Evolutionary conservation across 2,329 filamentous ascomycete genomes (phyloP).

Genomic region (Trichophaea hybrida): DNA sequence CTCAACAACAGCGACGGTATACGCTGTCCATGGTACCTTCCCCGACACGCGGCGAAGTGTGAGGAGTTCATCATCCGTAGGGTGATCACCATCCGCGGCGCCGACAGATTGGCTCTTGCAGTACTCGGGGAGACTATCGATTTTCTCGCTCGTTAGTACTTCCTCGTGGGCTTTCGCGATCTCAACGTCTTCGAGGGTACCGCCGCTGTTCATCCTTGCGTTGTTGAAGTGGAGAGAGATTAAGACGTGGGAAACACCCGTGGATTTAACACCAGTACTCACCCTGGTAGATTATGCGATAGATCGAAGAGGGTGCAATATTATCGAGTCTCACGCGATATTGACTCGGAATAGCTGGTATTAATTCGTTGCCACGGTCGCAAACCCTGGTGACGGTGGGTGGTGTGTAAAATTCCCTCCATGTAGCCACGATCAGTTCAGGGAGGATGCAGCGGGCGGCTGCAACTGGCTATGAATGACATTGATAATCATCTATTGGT

Average conservation of each 20-base stretch:
- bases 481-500: no score
- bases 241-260: neutral
- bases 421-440: no score
- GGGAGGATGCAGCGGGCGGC: no score
- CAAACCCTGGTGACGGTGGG: no score
- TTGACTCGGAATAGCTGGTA: no score
- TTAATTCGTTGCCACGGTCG: no score
- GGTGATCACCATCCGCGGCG: conserved; percentile 27
- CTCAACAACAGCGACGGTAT: conserved; percentile 58
- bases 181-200: conserved; percentile 1
- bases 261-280: no score
- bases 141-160: neutral
- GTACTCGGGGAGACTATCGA: neutral
- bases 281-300: no score
- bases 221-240: neutral
- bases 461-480: no score
- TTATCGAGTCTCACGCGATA: no score
- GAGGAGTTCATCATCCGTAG: conserved; percentile 47
- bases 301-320: no score
- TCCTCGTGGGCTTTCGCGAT: neutral
- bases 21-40: conserved; percentile 50
- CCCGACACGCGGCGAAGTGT: conserved; percentile 51
- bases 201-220: conserved; percentile 1
- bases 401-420: no score
- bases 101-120: neutral